phyloP scores from a whole-genome alignment of 768 basidiomycete species.

The Cystobasidium tubakii region DNA sequence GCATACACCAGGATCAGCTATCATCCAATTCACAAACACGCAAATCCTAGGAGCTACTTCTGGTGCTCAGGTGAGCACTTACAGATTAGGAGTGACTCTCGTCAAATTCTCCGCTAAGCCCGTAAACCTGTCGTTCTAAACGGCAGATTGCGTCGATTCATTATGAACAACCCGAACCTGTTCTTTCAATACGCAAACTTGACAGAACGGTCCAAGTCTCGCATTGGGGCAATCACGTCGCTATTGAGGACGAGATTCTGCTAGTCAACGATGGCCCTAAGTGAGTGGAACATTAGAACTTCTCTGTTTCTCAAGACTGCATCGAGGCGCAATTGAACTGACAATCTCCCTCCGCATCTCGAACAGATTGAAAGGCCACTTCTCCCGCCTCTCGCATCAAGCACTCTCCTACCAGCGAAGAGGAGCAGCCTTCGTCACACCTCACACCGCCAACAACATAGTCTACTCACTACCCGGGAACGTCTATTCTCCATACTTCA shows the following conservation, averaged over 20 bases:
- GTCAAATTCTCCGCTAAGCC: too few relatives aligned
- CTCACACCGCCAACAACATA: constrained; percentile 48
- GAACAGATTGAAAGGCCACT: constrained; percentile 85
- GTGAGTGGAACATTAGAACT: constrained; percentile 57
- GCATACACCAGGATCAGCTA: not conserved
- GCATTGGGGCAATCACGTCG: constrained; percentile 93
- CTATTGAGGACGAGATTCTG: constrained; percentile 78
- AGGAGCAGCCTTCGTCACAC: constrained; percentile 57
- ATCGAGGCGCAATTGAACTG: not conserved
- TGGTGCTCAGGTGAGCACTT: not conserved
- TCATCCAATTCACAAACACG: constrained; percentile 1
- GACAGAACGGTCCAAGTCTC: constrained; percentile 80
- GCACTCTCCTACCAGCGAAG: constrained; percentile 61
- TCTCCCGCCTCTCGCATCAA: constrained; percentile 85
- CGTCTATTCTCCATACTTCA: constrained; percentile 76
- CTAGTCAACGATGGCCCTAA: constrained; percentile 83
- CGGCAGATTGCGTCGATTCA: constrained; percentile 56
- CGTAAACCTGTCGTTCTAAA: too few relatives aligned
- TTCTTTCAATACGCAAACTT: constrained; percentile 67
- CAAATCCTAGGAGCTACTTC: not conserved
- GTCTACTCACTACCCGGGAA: constrained; percentile 73
- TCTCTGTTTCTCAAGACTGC: not conserved
- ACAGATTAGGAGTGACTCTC: too few relatives aligned
- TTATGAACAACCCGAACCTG: constrained; percentile 74
- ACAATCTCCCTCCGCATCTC: not conserved